phyloP scores from a whole-genome alignment of 345 rosid species.

The Hypericum androsaemum region DNA sequence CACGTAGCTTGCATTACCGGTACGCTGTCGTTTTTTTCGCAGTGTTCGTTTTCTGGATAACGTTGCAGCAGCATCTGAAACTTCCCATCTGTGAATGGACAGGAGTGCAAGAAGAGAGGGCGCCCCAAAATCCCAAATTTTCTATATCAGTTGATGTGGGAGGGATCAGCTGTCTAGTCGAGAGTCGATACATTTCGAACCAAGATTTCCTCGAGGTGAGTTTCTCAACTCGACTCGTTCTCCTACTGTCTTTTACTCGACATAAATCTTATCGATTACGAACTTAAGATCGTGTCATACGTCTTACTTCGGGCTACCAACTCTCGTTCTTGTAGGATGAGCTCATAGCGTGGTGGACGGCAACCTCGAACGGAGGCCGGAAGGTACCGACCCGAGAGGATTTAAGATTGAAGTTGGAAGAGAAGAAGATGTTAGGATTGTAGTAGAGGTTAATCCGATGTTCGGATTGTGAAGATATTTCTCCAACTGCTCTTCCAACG shows the following conservation, averaged over 20 bases:
- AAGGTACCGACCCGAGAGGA: slow-evolving; percentile 47
- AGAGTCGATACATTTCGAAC: slow-evolving; percentile 74
- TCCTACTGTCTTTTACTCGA: not conserved
- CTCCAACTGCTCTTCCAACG: too few species aligned
- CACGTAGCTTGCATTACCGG: slow-evolving; percentile 67
- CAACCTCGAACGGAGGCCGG: slow-evolving; percentile 20
- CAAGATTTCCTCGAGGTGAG: slow-evolving; percentile 71
- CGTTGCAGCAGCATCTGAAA: not conserved
- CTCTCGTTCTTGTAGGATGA: slow-evolving; percentile 43
- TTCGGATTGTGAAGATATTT: too few species aligned
- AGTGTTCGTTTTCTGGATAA: too few species aligned
- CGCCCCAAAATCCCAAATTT: slow-evolving; percentile 17
- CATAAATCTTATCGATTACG: too few species aligned
- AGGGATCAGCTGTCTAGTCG: slow-evolving; percentile 50
- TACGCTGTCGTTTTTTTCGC: slow-evolving; percentile 18
- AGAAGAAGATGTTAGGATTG: slow-evolving; percentile 50
- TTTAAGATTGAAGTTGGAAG: slow-evolving; percentile 38
- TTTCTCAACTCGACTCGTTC: not conserved
- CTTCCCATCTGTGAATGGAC: not conserved
- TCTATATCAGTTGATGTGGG: slow-evolving; percentile 44
- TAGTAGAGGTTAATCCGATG: slow-evolving; percentile 15
- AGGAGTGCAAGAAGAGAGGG: slow-evolving; percentile 30
- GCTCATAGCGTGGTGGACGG: slow-evolving; percentile 65
- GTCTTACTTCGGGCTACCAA: not conserved
- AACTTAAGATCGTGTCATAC: too few species aligned